These are phyloP conservation scores for Salix dunnii DNA, from an alignment of 345 rosid genomes.

Conservation along the genomic window DNA sequence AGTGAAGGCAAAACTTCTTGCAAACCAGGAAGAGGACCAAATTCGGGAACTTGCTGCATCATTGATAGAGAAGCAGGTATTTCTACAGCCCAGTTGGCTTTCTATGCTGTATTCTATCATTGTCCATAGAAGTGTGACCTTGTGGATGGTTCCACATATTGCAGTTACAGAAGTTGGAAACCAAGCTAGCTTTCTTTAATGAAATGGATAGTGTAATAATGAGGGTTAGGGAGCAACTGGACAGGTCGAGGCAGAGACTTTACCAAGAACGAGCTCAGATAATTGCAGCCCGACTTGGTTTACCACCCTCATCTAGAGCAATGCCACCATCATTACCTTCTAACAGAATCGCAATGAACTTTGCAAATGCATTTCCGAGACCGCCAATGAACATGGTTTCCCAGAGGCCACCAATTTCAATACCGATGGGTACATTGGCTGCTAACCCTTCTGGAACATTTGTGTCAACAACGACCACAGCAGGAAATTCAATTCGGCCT, in stretches of 20 bases:
- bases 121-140: background rate
- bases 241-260: constrained; percentile 82
- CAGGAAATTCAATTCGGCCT: constrained; percentile 54
- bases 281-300: constrained; percentile 81
- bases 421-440: constrained; percentile 48
- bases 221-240: constrained; percentile 84
- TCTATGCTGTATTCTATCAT: background rate
- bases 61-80: constrained; percentile 86
- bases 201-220: constrained; percentile 64
- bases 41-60: constrained; percentile 68
- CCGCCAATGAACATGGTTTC: constrained; percentile 58
- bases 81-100: background rate
- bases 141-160: constrained; percentile 10
- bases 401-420: constrained; percentile 67
- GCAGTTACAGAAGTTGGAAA: constrained; percentile 88
- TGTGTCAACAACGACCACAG: constrained; percentile 39
- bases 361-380: constrained; percentile 57
- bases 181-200: constrained; percentile 71
- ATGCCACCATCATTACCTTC: constrained; percentile 53
- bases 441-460: constrained; percentile 44
- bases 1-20: constrained; percentile 86
- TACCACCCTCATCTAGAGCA: constrained; percentile 58
- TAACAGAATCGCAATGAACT: constrained; percentile 65
- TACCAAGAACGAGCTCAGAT: constrained; percentile 91
- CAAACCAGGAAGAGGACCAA: constrained; percentile 77